Evolutionary conservation across 2,329 filamentous ascomycete species (phyloP).

Genomic region (Scedosporium boydii): DNA sequence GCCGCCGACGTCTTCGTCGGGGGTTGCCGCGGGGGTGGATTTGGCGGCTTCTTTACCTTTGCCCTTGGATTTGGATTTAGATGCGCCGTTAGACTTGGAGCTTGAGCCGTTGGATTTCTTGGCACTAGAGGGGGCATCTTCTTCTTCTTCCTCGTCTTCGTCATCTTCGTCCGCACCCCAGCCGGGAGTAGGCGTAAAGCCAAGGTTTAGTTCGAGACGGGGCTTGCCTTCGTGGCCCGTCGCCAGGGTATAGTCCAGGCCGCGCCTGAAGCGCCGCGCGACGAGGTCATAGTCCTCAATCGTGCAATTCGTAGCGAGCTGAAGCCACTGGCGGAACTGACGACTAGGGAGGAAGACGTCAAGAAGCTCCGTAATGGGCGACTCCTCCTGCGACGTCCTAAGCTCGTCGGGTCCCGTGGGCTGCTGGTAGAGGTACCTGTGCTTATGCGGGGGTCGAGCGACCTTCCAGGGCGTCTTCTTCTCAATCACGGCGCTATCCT

Average conservation of each 20-base stretch:
- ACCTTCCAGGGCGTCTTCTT: constrained; percentile 58
- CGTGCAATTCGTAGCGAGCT: constrained; percentile 66
- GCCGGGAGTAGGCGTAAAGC: constrained; percentile 73
- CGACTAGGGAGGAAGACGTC: constrained; percentile 74
- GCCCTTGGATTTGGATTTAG: constrained; percentile 20
- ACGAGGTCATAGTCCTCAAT: constrained; percentile 67
- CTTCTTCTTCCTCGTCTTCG: constrained; percentile 35
- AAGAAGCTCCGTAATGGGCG: constrained; percentile 66
- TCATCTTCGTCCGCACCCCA: constrained; percentile 68
- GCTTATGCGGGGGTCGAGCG: constrained; percentile 86
- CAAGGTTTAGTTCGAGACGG: constrained; percentile 77
- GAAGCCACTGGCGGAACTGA: constrained; percentile 84
- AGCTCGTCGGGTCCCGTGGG: constrained; percentile 28
- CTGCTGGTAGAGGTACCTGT: constrained; percentile 79
- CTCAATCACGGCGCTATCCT: constrained; percentile 46
- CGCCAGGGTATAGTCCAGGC: constrained; percentile 86
- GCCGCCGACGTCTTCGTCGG: constrained; percentile 55
- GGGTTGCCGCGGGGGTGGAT: constrained; percentile 7
- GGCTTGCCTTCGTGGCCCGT: constrained; percentile 71
- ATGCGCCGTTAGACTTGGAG: constrained; percentile 19
- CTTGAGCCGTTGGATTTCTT: constrained; percentile 16
- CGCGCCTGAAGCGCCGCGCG: constrained; percentile 78
- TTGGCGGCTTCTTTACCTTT: constrained; percentile 20
- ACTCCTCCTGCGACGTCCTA: constrained; percentile 29
- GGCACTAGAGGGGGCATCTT: constrained; percentile 16